Evolutionary conservation across 495 filamentous ascomycete genomes (phyloP), one percentile per base, ranked within the genome.

Genomic region (Penicillium simplicissimum): DNA sequence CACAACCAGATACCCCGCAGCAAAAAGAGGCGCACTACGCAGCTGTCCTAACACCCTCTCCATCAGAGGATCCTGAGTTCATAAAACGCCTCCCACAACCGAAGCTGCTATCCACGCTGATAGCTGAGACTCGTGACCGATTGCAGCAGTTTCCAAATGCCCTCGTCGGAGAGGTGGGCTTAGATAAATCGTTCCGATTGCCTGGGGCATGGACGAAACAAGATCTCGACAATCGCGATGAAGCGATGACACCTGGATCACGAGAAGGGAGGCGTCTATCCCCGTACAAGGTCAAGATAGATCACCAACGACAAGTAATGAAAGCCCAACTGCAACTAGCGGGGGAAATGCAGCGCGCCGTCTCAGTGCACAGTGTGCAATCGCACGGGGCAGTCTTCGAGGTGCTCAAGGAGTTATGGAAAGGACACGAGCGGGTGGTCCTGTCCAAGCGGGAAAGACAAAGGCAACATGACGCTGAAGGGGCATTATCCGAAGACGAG

Each of bases 291-390:
- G 93, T 97, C 21, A 81, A 86, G 35, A 82, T 92, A 72, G 72
- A 85, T 8, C 95, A 98, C 68, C 95, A 98, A 73, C 82, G 84
- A 49, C 77, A 75, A 35, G 71, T 98, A 8, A 76, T 98, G 10
- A 83, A 85, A 67, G 87, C 92, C 6, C 95, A 98, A 73, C 81
- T 98, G n/a, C 78, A 83, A 21, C 81, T 98, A 33, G 96, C 95
- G 0, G 94, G 91, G 10, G 87, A 93, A 68, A 77, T 96, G 77
- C 81, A 84, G 28, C 82, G 93, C 15, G 83, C 93, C 0, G 95
- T 93, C 3, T 94, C 90, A 14, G 81, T 98, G 0, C 95, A 98
- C 69, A 93, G 93, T 25, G 96, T 98, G 15, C 90, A 95, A 71
- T 91, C 90, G 0, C 95, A 97, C 67, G 96, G 95, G 0, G 77